Evolutionary conservation across 306 rosid genomes (phyloP).

Genomic region (Biancaea sappan): DNA sequence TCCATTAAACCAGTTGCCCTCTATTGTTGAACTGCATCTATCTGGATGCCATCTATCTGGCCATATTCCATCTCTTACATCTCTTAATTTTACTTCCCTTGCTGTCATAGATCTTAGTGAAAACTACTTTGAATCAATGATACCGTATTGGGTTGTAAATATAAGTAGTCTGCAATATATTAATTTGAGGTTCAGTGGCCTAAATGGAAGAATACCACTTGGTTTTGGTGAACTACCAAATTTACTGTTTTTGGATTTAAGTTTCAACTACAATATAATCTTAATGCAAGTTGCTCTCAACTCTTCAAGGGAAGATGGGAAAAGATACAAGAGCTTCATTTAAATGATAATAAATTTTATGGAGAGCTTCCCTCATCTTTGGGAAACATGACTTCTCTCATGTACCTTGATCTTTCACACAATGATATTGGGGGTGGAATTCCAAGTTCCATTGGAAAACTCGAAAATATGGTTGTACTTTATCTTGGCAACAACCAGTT

Average conservation of each 20-base stretch:
- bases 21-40: conserved; percentile 43
- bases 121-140: conserved; percentile 30
- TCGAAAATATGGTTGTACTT: conserved; percentile 34
- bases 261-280: neutral
- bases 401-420: conserved; percentile 2
- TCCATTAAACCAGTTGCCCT: conserved; percentile 32
- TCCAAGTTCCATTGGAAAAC: conserved; percentile 43
- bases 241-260: conserved; percentile 27
- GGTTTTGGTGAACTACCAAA: conserved; percentile 40
- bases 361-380: conserved; percentile 47
- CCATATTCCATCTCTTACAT: conserved; percentile 32
- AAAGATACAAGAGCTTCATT: conserved; percentile 27
- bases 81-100: conserved; percentile 49
- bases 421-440: conserved; percentile 42
- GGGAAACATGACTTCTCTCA: conserved; percentile 51
- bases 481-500: conserved; percentile 36
- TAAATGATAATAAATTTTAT: conserved; percentile 30
- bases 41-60: conserved; percentile 23
- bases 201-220: conserved; percentile 57
- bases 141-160: conserved; percentile 50
- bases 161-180: conserved; percentile 37
- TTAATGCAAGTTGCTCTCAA: conserved; percentile 44
- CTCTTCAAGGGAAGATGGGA: conserved; percentile 43
- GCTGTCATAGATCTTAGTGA: conserved; percentile 28
- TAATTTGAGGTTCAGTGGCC: neutral